Evolutionary conservation across 2,329 filamentous ascomycete genomes (phyloP).

Genomic region (Calonectria pseudoturangicola): DNA sequence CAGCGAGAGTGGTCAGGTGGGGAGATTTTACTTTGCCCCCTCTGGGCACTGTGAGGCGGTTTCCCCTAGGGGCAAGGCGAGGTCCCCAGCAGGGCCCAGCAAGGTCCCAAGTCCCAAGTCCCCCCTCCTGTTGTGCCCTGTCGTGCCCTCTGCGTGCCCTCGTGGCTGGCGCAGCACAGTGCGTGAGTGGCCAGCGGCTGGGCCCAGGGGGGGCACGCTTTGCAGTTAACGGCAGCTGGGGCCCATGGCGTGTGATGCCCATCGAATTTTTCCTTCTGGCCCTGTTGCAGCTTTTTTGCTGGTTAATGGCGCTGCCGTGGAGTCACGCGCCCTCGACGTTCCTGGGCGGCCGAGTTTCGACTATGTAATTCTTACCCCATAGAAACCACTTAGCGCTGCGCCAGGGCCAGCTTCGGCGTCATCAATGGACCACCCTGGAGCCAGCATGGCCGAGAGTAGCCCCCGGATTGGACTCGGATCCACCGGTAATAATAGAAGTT

Average conservation of each 20-base stretch:
- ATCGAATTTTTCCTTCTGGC: constrained; percentile 14
- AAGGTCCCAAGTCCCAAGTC: too few relatives aligned
- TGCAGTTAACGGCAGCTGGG: constrained; percentile 54
- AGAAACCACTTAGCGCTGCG: constrained; percentile 48
- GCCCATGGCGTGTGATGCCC: constrained; percentile 49
- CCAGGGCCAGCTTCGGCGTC: constrained; percentile 22
- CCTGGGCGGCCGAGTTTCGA: constrained; percentile 55
- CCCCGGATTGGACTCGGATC: constrained; percentile 16
- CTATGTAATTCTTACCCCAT: constrained; percentile 58
- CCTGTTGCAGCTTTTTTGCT: constrained; percentile 21
- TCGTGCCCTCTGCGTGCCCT: too few relatives aligned
- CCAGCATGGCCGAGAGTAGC: constrained; percentile 16
- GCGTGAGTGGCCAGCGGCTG: constrained; percentile 2
- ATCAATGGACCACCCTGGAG: constrained; percentile 13
- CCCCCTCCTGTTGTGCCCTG: too few relatives aligned
- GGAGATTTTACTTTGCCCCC: neutral
- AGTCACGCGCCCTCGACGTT: constrained; percentile 54
- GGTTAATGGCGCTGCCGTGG: constrained; percentile 40
- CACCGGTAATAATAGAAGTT: constrained; percentile 40
- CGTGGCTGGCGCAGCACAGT: neutral
- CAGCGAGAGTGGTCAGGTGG: constrained; percentile 31
- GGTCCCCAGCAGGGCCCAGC: too few relatives aligned
- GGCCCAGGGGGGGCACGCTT: constrained; percentile 45
- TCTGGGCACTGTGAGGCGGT: constrained; percentile 16
- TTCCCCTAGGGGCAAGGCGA: too few relatives aligned